phyloP scores from a whole-genome alignment of 208 protist species.

The Trichomonas vaginalis region DNA sequence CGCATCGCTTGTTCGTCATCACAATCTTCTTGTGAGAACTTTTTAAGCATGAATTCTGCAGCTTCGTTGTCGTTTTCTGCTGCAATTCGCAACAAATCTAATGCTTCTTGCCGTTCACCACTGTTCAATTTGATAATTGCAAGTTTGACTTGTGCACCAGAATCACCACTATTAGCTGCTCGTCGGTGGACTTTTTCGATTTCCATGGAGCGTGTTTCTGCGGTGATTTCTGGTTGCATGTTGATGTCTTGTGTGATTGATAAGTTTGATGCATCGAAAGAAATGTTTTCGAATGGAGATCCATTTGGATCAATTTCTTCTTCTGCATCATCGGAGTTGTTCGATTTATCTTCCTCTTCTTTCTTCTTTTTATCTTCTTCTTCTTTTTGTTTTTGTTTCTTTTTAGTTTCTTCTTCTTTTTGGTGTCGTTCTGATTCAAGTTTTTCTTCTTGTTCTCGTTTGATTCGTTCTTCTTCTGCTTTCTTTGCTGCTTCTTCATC shows the following conservation, averaged over 20 bases:
- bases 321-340: not conserved
- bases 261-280: not conserved
- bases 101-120: not conserved
- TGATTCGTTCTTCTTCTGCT: not conserved
- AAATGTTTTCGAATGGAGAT: not conserved
- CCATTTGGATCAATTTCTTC: not conserved
- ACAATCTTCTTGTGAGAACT: not conserved
- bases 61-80: not conserved
- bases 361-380: not conserved
- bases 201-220: not conserved
- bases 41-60: not conserved
- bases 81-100: not conserved
- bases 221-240: not conserved
- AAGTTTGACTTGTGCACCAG: not conserved
- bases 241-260: too few species aligned
- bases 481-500: not conserved
- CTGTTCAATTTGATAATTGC: not conserved
- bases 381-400: not conserved
- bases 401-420: not conserved
- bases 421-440: not conserved
- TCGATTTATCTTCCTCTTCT: too few species aligned
- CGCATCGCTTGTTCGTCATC: not conserved
- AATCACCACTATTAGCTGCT: not conserved
- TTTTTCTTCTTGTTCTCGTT: not conserved
- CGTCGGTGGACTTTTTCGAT: not conserved